These are phyloP conservation scores for Naganishia cerealis DNA, from an alignment of 1,284 basidiomycete genomes.

Conservation along the genomic window DNA sequence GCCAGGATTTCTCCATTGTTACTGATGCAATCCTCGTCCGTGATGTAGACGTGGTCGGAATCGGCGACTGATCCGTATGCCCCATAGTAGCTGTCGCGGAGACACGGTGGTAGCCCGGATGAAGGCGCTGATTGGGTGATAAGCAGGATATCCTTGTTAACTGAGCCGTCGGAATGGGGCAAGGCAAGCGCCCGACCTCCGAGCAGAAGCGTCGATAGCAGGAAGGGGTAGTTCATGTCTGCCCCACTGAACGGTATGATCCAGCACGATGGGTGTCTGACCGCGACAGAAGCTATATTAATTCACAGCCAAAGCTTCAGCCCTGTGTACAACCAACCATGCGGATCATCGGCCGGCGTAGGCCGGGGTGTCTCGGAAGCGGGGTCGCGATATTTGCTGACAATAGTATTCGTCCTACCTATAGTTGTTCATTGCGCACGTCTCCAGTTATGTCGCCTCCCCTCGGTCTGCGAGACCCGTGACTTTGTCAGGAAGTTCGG, in stretches of 20 bases:
- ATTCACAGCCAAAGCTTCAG: background rate
- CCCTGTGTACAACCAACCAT: background rate
- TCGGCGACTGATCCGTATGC: constrained; percentile 39
- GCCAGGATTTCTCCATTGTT: background rate
- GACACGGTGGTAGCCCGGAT: constrained; percentile 32
- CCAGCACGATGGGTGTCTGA: background rate
- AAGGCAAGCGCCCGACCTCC: background rate
- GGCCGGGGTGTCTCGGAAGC: constrained; percentile 3
- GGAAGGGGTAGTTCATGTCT: background rate
- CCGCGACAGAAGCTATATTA: background rate
- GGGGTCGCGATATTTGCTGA: too few species aligned
- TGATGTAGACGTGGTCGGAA: constrained; percentile 40
- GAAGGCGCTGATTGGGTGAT: constrained; percentile 18
- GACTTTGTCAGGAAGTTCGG: too few species aligned
- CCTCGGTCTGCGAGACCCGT: too few species aligned
- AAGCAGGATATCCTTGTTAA: constrained; percentile 8
- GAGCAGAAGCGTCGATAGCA: background rate
- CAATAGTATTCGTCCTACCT: too few species aligned
- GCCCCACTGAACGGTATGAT: too few species aligned
- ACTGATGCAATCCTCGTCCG: constrained; percentile 36
- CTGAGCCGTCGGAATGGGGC: background rate
- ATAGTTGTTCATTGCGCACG: too few species aligned
- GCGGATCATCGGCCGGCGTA: background rate
- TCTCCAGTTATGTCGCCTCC: too few species aligned
- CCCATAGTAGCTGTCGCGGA: constrained; percentile 40